Evolutionary conservation across 345 rosid species (phyloP).

Genomic region (Pistacia integerrima): DNA sequence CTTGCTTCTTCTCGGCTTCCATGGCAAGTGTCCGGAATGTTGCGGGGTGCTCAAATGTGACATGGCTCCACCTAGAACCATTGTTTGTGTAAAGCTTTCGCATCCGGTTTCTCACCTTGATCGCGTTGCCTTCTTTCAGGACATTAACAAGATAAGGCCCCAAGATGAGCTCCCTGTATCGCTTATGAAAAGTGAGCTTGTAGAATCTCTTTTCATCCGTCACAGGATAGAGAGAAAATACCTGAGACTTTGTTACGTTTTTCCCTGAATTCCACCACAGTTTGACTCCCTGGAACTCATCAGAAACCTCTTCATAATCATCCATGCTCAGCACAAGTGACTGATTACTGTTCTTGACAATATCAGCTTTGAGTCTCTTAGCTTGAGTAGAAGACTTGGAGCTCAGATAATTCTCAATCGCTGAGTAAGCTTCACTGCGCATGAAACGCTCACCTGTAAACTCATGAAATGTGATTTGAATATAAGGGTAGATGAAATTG

Average conservation of each 20-base stretch:
- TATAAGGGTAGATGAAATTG: slow-evolving; percentile 40
- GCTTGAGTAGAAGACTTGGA: slow-evolving; percentile 47
- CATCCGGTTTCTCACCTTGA: slow-evolving; percentile 45
- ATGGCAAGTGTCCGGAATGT: too few relatives aligned
- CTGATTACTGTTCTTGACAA: slow-evolving; percentile 34
- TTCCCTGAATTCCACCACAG: too few relatives aligned
- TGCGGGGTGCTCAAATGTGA: too few relatives aligned
- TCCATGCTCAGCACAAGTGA: slow-evolving; percentile 34
- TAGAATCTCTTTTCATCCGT: too few relatives aligned
- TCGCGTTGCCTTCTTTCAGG: slow-evolving; percentile 48
- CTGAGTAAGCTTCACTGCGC: slow-evolving; percentile 48
- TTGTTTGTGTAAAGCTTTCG: slow-evolving; percentile 33
- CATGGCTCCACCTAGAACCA: too few relatives aligned
- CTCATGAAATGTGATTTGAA: slow-evolving; percentile 52
- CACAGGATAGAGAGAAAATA: too few relatives aligned
- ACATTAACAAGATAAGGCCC: slow-evolving; percentile 42
- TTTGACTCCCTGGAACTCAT: too few relatives aligned
- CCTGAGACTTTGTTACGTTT: too few relatives aligned
- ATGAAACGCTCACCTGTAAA: slow-evolving; percentile 44
- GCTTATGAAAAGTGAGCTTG: neutral
- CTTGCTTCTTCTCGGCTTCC: too few relatives aligned
- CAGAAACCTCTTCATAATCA: too few relatives aligned
- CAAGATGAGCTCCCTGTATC: slow-evolving; percentile 30
- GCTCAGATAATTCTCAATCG: slow-evolving; percentile 57
- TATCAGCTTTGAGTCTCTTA: slow-evolving; percentile 51